Base-by-base conservation (phyloP, 192 early-diverging fungal genomes). In the Gryganskiella cystojenkinii region DNA sequence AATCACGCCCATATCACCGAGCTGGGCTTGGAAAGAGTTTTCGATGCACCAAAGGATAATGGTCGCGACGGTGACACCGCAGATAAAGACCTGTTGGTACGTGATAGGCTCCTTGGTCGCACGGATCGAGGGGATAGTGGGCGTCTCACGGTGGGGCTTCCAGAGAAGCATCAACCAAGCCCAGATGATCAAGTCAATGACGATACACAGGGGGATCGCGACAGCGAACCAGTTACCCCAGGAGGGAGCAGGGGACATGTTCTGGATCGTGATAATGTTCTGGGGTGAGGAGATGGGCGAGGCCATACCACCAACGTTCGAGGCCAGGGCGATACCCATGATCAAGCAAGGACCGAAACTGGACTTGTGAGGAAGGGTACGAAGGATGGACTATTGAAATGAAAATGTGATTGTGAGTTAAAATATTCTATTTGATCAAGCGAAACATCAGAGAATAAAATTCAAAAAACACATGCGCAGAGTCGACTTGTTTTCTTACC, bases 241-340 rank as follows among this genome's bases (percentile, higher is more conserved):
- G 22, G 83, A 80, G 7, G 91, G 90, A 7, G 79, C 63, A 9
- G 92, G 92, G n/a, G 71, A 63, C 85, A 94, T 90, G 78, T 86
- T 90, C n/a, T 88, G 83, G 43, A 94, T 90, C 2, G 92, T 88
- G 61, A 94, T 86, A 25, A 92, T 88, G 81, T 94, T 92, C 80
- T 76, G 92, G 45, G 92, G 92, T 0, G 89, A 91, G 1, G 92
- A 86, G 66, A 94, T 94, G 27, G 92, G 92, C 0, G 90, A 90
- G 15, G 92, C 87, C 92, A 94, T 91, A 47, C 92, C 92, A 51
- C 91, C 92, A 44, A 92, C 83, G 33, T 91, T 90, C 34, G 88
- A 80, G 13, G 92, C 89, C 22, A 94, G 71, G 15, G 92, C 91
- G 44, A 94, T 94, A 47, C 92, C 92, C 73, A 94, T 80, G 66